Base-by-base conservation (phyloP, 495 filamentous ascomycete species). In the Podospora appendiculata region DNA sequence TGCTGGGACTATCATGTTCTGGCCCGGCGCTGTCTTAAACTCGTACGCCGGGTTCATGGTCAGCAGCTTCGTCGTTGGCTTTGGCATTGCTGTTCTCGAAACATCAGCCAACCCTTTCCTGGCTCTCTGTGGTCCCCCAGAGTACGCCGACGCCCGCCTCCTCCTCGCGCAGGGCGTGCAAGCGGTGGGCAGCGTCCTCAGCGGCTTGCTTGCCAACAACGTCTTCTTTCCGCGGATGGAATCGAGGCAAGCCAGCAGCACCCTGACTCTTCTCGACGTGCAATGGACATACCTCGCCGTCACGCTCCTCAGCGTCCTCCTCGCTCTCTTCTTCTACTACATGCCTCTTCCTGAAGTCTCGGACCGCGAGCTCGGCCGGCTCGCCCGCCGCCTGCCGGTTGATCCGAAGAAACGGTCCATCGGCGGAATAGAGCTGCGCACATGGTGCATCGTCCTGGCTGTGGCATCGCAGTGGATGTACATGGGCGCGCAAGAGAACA, bases 271-370 rank as follows among this genome's bases (percentile, higher is more conserved):
- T 1, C 75, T 86, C 45, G 77, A 84, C 45, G 86, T 90, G 17
- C 87, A 90, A 63, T 89, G 87, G 86, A 79, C 84, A 0, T 90
- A 89, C 60, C 76, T 89, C 0, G 84, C 78, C 45, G 82, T 88
- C 47, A 85, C 85, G 4, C 79, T 86, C 39, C 83, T 89, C 54
- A 84, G 84, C 50, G 86, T 84, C 45, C 67, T 78, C 19, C 78
- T 87, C 16, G 80, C 79, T 1, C 65, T 81, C 14, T 77, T 78
- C 59, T 79, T 81, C 55, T 81, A 78, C 60, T 81, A 81, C 60
- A 76, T 78, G 68, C 78, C 77, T 0, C 51, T 81, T 54, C 71
- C 77, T 4, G 78, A 79, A 45, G 71, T 78, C 2, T 71, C 65
- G 45, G 78, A 81, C 58, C 51, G 57, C 16, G 77, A 79, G 42